Conservation (phyloP, 2,329 filamentous ascomycete genomes). For the Curvularia sp. region DNA sequence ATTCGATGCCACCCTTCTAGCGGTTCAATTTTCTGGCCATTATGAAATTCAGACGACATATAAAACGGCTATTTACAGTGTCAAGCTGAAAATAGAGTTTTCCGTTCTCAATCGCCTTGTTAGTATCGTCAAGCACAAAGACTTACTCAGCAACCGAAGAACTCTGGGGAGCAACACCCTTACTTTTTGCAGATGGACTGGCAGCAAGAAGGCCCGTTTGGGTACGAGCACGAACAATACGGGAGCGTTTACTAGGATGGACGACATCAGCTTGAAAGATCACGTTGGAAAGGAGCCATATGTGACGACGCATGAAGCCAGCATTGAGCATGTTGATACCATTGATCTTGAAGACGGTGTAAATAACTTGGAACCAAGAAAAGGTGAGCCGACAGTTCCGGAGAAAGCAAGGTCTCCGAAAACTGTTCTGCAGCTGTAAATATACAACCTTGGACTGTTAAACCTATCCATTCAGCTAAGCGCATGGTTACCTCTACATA, state of each 20-base stretch:
- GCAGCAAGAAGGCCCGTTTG: background rate
- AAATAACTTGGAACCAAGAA: background rate
- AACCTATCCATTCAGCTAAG: too few species aligned
- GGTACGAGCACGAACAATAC: background rate
- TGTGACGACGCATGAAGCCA: background rate
- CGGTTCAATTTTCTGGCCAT: constrained; percentile 47
- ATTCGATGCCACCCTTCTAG: constrained; percentile 50
- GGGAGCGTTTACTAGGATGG: background rate
- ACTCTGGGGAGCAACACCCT: background rate
- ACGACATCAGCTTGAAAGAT: background rate
- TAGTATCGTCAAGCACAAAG: constrained; percentile 9
- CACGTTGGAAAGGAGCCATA: constrained; percentile 1
- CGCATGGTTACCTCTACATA: background rate
- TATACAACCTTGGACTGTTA: too few species aligned
- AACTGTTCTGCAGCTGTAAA: background rate
- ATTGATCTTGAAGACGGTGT: background rate
- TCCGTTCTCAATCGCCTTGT: constrained; percentile 55
- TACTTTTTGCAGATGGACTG: background rate
- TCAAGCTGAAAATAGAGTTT: constrained; percentile 60
- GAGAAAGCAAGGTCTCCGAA: background rate
- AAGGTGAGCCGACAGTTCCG: background rate
- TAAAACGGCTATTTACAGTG: constrained; percentile 51
- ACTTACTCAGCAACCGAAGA: constrained; percentile 1
- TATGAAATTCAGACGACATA: constrained; percentile 50
- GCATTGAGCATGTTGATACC: background rate